phyloP scores from a whole-genome alignment of 352 stramenopile genomes.

The Phytophthora agathidicida region DNA sequence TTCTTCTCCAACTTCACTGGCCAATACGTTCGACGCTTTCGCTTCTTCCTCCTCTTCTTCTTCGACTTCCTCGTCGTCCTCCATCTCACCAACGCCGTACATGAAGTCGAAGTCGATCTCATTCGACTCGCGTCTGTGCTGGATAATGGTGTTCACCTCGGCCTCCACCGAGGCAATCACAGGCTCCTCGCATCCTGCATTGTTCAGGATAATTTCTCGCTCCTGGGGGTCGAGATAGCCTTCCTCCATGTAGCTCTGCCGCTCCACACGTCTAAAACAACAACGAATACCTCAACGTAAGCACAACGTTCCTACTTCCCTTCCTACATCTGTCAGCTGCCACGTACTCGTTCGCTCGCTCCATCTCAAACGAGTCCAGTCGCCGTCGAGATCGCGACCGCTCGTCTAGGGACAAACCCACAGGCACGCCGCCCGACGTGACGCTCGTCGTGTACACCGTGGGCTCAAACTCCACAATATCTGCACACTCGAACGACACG shows the following conservation, averaged over 20 bases:
- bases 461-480: constrained; percentile 89
- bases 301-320: not conserved
- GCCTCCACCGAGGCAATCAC: constrained; percentile 77
- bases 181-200: constrained; percentile 74
- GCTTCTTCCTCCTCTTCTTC: constrained; percentile 38
- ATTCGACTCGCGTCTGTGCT: constrained; percentile 81
- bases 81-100: constrained; percentile 55
- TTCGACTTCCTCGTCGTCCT: constrained; percentile 38
- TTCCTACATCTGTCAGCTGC: not conserved
- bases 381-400: constrained; percentile 73
- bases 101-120: constrained; percentile 85
- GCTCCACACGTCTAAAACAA: constrained; percentile 50
- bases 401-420: constrained; percentile 81
- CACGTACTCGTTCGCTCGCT: constrained; percentile 72
- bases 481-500: constrained; percentile 77
- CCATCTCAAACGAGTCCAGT: constrained; percentile 81
- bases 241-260: constrained; percentile 89
- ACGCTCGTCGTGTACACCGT: constrained; percentile 84
- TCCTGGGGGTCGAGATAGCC: constrained; percentile 82
- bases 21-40: constrained; percentile 27
- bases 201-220: constrained; percentile 77
- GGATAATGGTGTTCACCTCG: constrained; percentile 86
- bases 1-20: constrained; percentile 18
- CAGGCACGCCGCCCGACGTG: constrained; percentile 77
- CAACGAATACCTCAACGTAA: not conserved